Percentiles rank a stretch among this genome's conserved stretches.
Evolutionary conservation across 768 basidiomycete genomes (phyloP).

Genomic region (Strobilomyces dryophilus): DNA sequence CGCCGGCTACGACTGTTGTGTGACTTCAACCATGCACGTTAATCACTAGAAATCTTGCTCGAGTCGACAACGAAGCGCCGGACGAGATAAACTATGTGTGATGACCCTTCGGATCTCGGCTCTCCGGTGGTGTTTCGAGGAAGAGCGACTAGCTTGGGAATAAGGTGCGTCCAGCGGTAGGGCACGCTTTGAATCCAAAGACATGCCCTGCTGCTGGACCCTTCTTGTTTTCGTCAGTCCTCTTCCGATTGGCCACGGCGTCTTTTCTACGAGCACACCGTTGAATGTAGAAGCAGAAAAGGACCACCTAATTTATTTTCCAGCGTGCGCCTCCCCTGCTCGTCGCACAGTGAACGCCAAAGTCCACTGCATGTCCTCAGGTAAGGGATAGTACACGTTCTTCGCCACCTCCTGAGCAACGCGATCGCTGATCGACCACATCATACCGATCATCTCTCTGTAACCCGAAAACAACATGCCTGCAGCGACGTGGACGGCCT

Average conservation of each 20-base stretch:
- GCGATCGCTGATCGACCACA: constrained; percentile 41
- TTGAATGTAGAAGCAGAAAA: too few species aligned
- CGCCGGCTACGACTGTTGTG: neutral
- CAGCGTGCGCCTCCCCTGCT: too few species aligned
- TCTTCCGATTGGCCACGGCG: too few species aligned
- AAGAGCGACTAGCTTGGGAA: neutral
- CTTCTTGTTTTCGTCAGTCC: neutral
- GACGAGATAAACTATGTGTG: neutral
- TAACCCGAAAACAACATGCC: constrained; percentile 23
- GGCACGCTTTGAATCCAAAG: constrained; percentile 7
- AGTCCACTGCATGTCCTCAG: too few species aligned
- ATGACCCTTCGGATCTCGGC: neutral
- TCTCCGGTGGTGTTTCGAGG: neutral
- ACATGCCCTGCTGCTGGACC: constrained; percentile 16
- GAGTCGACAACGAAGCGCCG: neutral
- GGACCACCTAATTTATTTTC: too few species aligned
- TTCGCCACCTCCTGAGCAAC: too few species aligned
- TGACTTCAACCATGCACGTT: neutral
- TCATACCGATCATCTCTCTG: constrained; percentile 35
- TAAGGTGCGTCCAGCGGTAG: constrained; percentile 24
- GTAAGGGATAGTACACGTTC: too few species aligned
- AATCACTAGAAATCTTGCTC: neutral
- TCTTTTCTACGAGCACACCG: too few species aligned
- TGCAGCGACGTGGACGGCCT: too few species aligned
- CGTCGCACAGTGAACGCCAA: too few species aligned